Percentiles rank a stretch among this genome's conserved stretches.
phyloP scores from a whole-genome alignment of 2,329 filamentous ascomycete species.

The Epichloe elymi region DNA sequence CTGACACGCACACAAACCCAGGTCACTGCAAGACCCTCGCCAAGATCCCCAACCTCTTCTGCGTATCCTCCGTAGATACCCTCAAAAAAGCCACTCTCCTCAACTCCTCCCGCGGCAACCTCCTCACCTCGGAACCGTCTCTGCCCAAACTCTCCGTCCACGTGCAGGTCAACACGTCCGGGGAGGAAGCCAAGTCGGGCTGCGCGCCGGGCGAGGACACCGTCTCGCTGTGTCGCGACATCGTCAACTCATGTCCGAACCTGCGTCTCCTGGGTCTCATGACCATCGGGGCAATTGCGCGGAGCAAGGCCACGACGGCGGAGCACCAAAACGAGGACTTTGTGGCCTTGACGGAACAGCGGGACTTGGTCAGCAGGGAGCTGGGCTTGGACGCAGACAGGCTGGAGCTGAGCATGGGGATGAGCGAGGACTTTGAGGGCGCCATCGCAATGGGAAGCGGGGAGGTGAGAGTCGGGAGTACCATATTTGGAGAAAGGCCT shows the following conservation, averaged over 20 bases:
- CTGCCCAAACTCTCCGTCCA: conserved; percentile 52
- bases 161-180: conserved; percentile 92
- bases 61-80: conserved; percentile 81
- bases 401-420: conserved; percentile 95
- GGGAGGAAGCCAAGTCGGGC: conserved; percentile 80
- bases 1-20: conserved; percentile 13
- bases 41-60: conserved; percentile 78
- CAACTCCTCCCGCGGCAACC: conserved; percentile 57
- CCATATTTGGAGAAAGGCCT: conserved; percentile 80
- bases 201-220: conserved; percentile 53
- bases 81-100: conserved; percentile 83
- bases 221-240: conserved; percentile 52
- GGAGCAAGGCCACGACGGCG: conserved; percentile 58
- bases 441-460: conserved; percentile 72
- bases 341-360: conserved; percentile 48
- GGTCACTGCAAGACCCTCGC: conserved; percentile 86
- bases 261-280: conserved; percentile 73
- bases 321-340: conserved; percentile 93
- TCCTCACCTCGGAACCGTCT: conserved; percentile 28
- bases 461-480: conserved; percentile 86
- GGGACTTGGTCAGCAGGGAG: conserved; percentile 53
- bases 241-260: conserved; percentile 58
- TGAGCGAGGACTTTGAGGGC: conserved; percentile 92
- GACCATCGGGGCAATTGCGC: conserved; percentile 92
- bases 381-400: conserved; percentile 29